phyloP scores from a whole-genome alignment of 257 asterid species.

The Anisodus tanguticus region DNA sequence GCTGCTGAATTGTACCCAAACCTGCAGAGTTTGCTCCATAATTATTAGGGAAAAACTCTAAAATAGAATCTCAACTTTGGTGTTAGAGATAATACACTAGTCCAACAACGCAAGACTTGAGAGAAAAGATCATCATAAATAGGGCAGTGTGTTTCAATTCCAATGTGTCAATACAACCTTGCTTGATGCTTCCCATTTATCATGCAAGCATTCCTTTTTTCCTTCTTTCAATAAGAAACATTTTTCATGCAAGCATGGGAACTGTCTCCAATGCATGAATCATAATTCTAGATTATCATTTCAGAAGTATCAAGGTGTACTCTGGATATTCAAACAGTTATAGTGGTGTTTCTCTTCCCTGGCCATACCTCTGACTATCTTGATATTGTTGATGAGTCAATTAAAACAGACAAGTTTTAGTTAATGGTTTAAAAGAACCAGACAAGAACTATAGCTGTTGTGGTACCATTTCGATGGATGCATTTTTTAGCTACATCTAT shows the following conservation, averaged over 20 bases:
- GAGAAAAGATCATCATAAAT: background rate
- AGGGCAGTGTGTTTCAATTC: background rate
- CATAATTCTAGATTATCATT: background rate
- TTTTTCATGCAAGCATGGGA: background rate
- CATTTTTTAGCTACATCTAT: background rate
- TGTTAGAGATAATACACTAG: background rate
- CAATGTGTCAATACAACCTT: background rate
- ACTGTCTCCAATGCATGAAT: background rate
- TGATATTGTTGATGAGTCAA: background rate
- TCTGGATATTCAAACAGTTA: background rate
- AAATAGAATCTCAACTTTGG: background rate
- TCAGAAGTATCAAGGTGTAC: background rate
- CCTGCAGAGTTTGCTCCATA: constrained; percentile 47
- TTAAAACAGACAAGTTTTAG: background rate
- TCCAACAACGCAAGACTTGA: background rate
- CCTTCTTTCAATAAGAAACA: background rate
- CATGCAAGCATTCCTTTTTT: background rate
- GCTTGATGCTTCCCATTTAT: background rate
- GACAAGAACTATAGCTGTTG: background rate
- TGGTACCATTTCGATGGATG: background rate
- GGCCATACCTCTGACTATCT: background rate
- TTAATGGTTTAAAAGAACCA: background rate
- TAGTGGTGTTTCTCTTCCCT: background rate
- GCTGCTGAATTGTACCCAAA: constrained; percentile 75
- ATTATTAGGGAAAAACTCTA: background rate